phyloP scores from a whole-genome alignment of 805 yeast genomes.

The Saccharomycopsis fibuligera region DNA sequence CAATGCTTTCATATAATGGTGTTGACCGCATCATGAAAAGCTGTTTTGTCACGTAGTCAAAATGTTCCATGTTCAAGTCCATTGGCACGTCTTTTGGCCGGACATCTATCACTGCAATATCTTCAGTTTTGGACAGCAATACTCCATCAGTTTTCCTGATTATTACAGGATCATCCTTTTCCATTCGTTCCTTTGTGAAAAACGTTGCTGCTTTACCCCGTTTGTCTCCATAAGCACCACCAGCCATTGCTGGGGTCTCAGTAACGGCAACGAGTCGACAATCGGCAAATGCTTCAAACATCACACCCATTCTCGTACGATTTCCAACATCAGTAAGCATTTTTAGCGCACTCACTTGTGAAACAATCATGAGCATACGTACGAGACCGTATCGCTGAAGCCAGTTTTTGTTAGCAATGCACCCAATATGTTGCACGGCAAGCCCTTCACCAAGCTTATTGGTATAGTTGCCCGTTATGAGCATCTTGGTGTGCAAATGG shows the following conservation, averaged over 20 bases:
- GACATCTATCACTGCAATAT: constrained; percentile 50
- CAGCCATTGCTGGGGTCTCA: too few relatives aligned
- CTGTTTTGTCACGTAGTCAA: constrained; percentile 63
- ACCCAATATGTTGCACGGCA: constrained; percentile 66
- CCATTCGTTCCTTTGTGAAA: constrained; percentile 21
- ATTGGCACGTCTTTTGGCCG: constrained; percentile 33
- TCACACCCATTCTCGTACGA: constrained; percentile 53
- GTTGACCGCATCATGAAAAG: constrained; percentile 43
- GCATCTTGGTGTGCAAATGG: constrained; percentile 45
- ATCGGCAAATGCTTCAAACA: constrained; percentile 59
- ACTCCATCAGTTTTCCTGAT: constrained; percentile 17
- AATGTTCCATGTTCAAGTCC: constrained; percentile 44
- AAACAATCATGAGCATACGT: constrained; percentile 64
- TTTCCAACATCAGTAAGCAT: constrained; percentile 51
- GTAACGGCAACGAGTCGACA: constrained; percentile 48
- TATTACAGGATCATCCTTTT: constrained; percentile 27
- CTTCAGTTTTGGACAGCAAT: not conserved
- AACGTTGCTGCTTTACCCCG: too few relatives aligned
- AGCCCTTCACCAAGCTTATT: constrained; percentile 50
- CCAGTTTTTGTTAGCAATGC: constrained; percentile 70
- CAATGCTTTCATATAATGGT: constrained; percentile 41
- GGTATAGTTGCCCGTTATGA: constrained; percentile 56
- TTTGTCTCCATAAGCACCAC: too few relatives aligned
- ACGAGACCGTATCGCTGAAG: constrained; percentile 66
- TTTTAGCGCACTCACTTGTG: constrained; percentile 54